These are phyloP conservation scores for Carallia brachiata DNA, from an alignment of 345 rosid genomes.

Conservation along the genomic window DNA sequence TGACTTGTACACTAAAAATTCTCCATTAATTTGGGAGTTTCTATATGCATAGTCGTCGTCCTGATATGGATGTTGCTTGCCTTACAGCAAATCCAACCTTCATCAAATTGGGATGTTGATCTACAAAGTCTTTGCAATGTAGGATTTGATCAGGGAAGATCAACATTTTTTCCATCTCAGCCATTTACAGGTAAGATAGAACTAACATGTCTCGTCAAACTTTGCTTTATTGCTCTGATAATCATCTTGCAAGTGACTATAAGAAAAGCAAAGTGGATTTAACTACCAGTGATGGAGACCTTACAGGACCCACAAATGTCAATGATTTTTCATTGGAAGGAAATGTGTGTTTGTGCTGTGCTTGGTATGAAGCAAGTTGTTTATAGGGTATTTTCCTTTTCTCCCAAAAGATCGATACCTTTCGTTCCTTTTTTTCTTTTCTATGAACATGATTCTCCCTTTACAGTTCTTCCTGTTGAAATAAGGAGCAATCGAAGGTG, in stretches of 20 bases:
- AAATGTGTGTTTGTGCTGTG: neutral
- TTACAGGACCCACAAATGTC: slow-evolving; percentile 26
- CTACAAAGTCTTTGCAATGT: slow-evolving; percentile 57
- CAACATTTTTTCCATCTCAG: slow-evolving; percentile 37
- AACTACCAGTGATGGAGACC: slow-evolving; percentile 31
- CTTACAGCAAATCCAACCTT: slow-evolving; percentile 53
- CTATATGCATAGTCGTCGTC: neutral
- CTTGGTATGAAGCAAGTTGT: neutral
- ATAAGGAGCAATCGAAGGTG: neutral
- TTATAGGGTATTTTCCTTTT: neutral
- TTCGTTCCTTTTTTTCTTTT: neutral
- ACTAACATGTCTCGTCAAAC: slow-evolving; percentile 21
- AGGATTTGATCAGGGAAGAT: slow-evolving; percentile 50
- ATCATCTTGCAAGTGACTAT: slow-evolving; percentile 19
- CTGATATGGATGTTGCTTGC: neutral
- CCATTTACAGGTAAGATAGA: slow-evolving; percentile 49
- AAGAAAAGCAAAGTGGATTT: slow-evolving; percentile 28
- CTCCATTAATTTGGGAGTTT: neutral
- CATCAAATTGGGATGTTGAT: slow-evolving; percentile 63
- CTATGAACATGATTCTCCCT: neutral
- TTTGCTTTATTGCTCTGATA: slow-evolving; percentile 17
- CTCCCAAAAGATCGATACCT: neutral
- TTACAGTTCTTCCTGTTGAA: neutral
- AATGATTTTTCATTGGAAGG: slow-evolving; percentile 22
- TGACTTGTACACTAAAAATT: neutral